Base-by-base conservation (phyloP, 805 yeast species). In the Saccharomyces jurei region DNA sequence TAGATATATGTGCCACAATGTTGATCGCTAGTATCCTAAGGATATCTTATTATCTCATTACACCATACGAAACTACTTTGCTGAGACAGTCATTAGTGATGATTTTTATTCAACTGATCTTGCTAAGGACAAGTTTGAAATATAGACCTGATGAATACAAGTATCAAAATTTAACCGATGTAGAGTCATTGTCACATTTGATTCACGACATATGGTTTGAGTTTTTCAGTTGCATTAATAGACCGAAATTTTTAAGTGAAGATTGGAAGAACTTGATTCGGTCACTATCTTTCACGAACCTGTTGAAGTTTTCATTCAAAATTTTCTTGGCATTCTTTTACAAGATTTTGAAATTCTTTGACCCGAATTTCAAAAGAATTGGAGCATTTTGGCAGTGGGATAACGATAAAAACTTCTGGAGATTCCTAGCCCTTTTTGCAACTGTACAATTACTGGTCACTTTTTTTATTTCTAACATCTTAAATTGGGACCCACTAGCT, bases 1-100 rank as follows among this genome's bases (percentile, higher is more conserved):
- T 89, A n/a, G 97, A 91, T 70, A 87, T 91, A 10, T 91, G 97
- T 71, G 91, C 89, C 6, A 88, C 96, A 6, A 89, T 91, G 96
- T 67, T 90, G 57, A 76, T 89, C 58, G 84, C 96, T 0, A 80
- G 89, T 46, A 80, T 83, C 4, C 71, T 89, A 49, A 76, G 95
- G 59, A 83, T 90, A 28, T 81, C 82, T 54, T 90, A 88, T 72
- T 91, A 86, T 73, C 68, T 86, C 57, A 83, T 88, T 50, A 80
- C 84, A 49, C 96, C 96, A 0, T 90, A 84, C 66, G 97, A 90
- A 67, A 69, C 80, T n/a, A 81, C 95, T 2, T 70, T 90, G 46
- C 73, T 90, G 47, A 72, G 92, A 57, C 97, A 91, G 66, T 82
- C 94, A 41, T 63, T 86, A 46, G 81, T 88, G n/a, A 90, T 89